Percentiles rank a stretch among this genome's conserved stretches.
These are phyloP conservation scores for Aspergillus sp. DNA, from an alignment of 2,329 filamentous ascomycete species.

Conservation along the genomic window DNA sequence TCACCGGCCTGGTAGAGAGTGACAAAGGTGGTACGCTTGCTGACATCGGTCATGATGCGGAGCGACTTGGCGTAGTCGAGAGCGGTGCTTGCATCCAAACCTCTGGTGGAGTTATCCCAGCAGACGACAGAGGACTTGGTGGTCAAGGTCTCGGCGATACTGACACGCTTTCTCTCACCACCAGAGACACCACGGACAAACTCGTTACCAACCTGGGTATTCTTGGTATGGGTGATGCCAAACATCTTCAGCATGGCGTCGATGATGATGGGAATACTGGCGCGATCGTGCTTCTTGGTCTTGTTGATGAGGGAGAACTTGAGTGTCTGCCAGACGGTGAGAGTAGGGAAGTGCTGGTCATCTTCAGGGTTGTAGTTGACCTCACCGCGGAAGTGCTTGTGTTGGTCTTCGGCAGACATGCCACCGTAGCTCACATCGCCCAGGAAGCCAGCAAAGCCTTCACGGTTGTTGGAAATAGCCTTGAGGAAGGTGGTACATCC, in stretches of 20 bases:
- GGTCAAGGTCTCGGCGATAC: slow-evolving; percentile 71
- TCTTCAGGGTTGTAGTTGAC: slow-evolving; percentile 76
- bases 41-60: slow-evolving; percentile 70
- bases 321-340: slow-evolving; percentile 75
- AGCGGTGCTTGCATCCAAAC: slow-evolving; percentile 74
- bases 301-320: slow-evolving; percentile 72
- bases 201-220: slow-evolving; percentile 72
- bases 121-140: slow-evolving; percentile 69
- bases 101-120: slow-evolving; percentile 77
- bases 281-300: slow-evolving; percentile 61
- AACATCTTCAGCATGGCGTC: slow-evolving; percentile 72
- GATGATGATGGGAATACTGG: slow-evolving; percentile 64
- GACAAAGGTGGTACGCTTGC: slow-evolving; percentile 64
- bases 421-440: slow-evolving; percentile 70
- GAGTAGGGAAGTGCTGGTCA: slow-evolving; percentile 66
- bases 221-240: slow-evolving; percentile 68
- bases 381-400: slow-evolving; percentile 66
- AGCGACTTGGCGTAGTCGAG: slow-evolving; percentile 70
- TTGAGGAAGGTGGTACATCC: slow-evolving; percentile 77
- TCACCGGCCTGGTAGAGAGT: slow-evolving; percentile 70
- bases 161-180: slow-evolving; percentile 75
- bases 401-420: slow-evolving; percentile 63
- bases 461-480: slow-evolving; percentile 65
- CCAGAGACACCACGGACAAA: slow-evolving; percentile 69
- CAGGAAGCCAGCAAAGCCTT: slow-evolving; percentile 59